Base-by-base conservation (phyloP, 768 basidiomycete species). In the Macrolepiota dolichaula region DNA sequence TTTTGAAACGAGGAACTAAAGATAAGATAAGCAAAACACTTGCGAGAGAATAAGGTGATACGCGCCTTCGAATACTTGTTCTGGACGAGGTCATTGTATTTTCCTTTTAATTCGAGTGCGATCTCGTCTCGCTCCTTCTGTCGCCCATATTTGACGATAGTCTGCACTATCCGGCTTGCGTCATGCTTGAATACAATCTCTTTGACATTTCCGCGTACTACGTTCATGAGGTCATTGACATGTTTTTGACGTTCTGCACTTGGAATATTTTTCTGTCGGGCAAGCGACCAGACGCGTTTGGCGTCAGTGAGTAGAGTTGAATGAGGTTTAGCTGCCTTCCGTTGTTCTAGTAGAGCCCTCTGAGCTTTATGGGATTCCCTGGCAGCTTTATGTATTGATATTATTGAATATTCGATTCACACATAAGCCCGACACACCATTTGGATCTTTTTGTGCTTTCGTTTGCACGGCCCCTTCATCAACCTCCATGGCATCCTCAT, bases 151-250 rank as follows among this genome's bases (percentile, higher is more conserved):
- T 91, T 95, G 51, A 96, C 89, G 12, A 91, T 77, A 0, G 86
- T 90, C 71, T 91, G 89, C 22, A 91, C 84, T 62, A 93, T 93
- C 64, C 88, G 84, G 68, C 92, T 94, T 7, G 93, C 94, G 72
- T 96, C 94, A 68, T 96, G 95, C 72, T 95, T 96, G 70, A 92
- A 83, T 1, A 91, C 88, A 38, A 96, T 86, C 35, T 95, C 94
- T 62, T 87, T 87, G 47, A 96, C 86, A 65, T 87, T 86, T 4
- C 93, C 94, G 22, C 89, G 84, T 22, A 94, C 85, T 49, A 88
- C 80, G 32, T 78, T 75, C 85, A 94, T 92, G 9, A 98, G 81
- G 27, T 85, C 82, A 50, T 81, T 77, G 61, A 96, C 77, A 52
- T 93, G 86, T 66, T 86, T 85, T 64, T 87, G 85, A 24, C 94